Conservation (phyloP, 176 grass and related monocot genomes). For the Carex pumila region DNA sequence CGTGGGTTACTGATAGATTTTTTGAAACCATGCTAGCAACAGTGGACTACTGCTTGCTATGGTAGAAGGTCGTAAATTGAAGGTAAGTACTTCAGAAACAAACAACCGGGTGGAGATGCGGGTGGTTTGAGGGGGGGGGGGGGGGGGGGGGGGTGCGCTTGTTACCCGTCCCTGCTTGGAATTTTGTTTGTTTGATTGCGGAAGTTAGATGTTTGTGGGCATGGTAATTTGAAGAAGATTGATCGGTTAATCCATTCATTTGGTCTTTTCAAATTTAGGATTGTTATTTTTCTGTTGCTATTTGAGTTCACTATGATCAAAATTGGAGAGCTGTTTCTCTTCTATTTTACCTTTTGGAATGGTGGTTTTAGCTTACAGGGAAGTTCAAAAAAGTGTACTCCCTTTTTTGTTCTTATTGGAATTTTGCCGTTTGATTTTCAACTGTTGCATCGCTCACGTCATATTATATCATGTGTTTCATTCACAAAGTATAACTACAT, state of each 20-base stretch:
- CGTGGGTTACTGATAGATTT: neutral
- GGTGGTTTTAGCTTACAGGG: neutral
- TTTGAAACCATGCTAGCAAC: neutral
- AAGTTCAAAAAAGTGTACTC: neutral
- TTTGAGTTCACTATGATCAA: constrained; percentile 6
- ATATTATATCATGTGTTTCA: neutral
- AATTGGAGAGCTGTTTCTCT: neutral
- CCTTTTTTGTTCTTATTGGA: neutral
- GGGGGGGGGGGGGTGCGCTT: too few species aligned
- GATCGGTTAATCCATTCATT: neutral
- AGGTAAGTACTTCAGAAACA: neutral
- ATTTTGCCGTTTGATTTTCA: neutral
- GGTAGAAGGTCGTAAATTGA: neutral
- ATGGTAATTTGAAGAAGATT: neutral
- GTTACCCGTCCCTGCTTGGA: neutral
- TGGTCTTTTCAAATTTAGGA: neutral
- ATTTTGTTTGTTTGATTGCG: neutral
- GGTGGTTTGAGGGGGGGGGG: neutral
- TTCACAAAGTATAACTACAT: neutral
- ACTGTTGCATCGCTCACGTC: neutral
- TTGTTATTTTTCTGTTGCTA: neutral
- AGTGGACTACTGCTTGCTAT: neutral
- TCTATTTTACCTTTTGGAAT: neutral
- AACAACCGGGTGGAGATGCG: neutral
- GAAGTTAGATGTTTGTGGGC: neutral